Evolutionary conservation across 345 rosid genomes (phyloP).

Genomic region (Eucalyptus camaldulensis): DNA sequence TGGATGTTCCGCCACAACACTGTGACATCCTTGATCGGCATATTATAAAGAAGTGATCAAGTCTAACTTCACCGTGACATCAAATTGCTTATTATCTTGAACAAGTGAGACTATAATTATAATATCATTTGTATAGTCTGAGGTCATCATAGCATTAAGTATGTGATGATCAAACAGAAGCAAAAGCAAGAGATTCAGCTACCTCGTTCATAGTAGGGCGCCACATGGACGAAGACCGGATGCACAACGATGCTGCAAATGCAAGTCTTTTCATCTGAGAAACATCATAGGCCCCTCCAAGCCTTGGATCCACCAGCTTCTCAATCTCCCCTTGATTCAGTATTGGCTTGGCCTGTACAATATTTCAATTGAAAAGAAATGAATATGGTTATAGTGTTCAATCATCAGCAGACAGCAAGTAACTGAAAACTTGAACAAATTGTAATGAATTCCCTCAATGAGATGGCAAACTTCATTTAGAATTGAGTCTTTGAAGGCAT

Average conservation of each 20-base stretch:
- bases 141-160: background rate
- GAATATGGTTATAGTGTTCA: background rate
- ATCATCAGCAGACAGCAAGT: background rate
- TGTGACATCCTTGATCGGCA: background rate
- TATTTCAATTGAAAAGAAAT: background rate
- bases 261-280: constrained; percentile 53
- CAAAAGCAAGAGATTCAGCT: constrained; percentile 7
- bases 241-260: constrained; percentile 81
- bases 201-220: constrained; percentile 94
- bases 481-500: background rate
- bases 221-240: constrained; percentile 63
- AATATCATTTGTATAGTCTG: background rate
- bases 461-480: background rate
- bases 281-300: constrained; percentile 46
- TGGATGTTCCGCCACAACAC: background rate
- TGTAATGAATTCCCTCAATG: background rate
- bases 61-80: background rate
- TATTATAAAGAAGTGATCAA: background rate
- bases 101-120: background rate
- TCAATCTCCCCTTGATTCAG: constrained; percentile 52
- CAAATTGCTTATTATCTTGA: background rate
- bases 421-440: background rate
- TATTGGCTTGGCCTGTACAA: constrained; percentile 61
- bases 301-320: constrained; percentile 68
- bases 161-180: background rate